Percentiles rank a stretch among this genome's conserved stretches.
Conservation (phyloP, 148 eudicot genomes). For the Gaultheria prostrata region DNA sequence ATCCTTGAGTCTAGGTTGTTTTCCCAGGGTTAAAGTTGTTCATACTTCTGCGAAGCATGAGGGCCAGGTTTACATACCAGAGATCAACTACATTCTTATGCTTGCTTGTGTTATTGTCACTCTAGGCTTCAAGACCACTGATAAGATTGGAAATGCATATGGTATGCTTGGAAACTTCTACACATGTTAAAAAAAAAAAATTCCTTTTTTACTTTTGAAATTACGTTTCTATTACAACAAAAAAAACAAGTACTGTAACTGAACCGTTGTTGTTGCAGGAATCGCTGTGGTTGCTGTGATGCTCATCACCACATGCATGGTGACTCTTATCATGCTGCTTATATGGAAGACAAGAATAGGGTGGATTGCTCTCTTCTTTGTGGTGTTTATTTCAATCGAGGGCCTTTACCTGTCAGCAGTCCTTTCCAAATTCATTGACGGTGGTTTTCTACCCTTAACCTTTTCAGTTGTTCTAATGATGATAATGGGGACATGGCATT, state of each 20-base stretch:
- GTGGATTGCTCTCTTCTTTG: constrained; percentile 33
- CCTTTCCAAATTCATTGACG: constrained; percentile 40
- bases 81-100: constrained; percentile 68
- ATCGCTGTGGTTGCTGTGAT: constrained; percentile 41
- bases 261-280: neutral
- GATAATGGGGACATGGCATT: constrained; percentile 55
- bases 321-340: constrained; percentile 49
- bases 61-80: constrained; percentile 88
- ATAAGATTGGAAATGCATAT: constrained; percentile 67
- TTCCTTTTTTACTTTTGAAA: neutral
- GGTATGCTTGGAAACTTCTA: constrained; percentile 29
- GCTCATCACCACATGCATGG: constrained; percentile 46
- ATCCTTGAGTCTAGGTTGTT: constrained; percentile 58
- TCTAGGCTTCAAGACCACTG: constrained; percentile 52
- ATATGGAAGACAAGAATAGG: constrained; percentile 44
- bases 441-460: constrained; percentile 45
- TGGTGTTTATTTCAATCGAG: constrained; percentile 34
- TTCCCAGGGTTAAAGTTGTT: constrained; percentile 66
- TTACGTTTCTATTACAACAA: neutral
- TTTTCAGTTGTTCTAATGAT: constrained; percentile 30
- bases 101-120: constrained; percentile 57
- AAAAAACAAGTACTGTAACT: neutral
- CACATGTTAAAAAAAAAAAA: neutral
- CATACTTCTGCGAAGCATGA: constrained; percentile 67
- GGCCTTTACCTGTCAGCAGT: constrained; percentile 35